Evolutionary conservation across 2,329 filamentous ascomycete species (phyloP).

Genomic region (Sordariomycetes sp.): DNA sequence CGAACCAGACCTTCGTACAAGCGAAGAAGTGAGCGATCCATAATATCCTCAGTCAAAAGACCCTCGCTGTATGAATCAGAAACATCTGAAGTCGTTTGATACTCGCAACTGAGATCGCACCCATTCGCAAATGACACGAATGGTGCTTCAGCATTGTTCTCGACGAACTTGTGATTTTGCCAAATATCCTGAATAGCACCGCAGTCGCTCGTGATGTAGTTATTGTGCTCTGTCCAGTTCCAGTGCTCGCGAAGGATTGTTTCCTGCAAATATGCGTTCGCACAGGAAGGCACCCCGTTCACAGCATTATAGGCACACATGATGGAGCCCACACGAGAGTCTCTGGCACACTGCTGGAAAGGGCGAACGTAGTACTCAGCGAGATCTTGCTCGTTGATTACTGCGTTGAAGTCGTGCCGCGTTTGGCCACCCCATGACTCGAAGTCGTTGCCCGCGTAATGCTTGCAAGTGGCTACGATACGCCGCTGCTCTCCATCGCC

Average conservation of each 20-base stretch:
- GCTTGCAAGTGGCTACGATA: slow-evolving; percentile 47
- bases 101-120: slow-evolving; percentile 21
- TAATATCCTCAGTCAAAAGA: slow-evolving; percentile 16
- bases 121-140: slow-evolving; percentile 23
- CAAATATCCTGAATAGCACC: slow-evolving; percentile 52
- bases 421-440: slow-evolving; percentile 27
- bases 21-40: slow-evolving; percentile 18
- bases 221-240: slow-evolving; percentile 50
- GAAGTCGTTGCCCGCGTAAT: slow-evolving; percentile 47
- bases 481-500: slow-evolving; percentile 15
- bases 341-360: slow-evolving; percentile 52
- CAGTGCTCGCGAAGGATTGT: slow-evolving; percentile 57
- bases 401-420: slow-evolving; percentile 43
- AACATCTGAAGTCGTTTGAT: slow-evolving; percentile 14
- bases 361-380: slow-evolving; percentile 58
- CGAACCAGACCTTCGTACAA: slow-evolving; percentile 45
- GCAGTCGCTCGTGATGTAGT: slow-evolving; percentile 58
- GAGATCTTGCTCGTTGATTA: slow-evolving; percentile 50
- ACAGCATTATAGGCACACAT: slow-evolving; percentile 57
- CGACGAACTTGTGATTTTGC: slow-evolving; percentile 28
- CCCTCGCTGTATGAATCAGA: slow-evolving; percentile 17
- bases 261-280: slow-evolving; percentile 51
- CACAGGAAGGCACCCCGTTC: slow-evolving; percentile 58
- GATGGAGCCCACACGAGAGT: slow-evolving; percentile 44
- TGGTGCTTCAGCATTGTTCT: slow-evolving; percentile 21